Evolutionary conservation across 108 stramenopile genomes (phyloP), one percentile per base, ranked within the genome.

Genomic region (Nitzschia sp.): DNA sequence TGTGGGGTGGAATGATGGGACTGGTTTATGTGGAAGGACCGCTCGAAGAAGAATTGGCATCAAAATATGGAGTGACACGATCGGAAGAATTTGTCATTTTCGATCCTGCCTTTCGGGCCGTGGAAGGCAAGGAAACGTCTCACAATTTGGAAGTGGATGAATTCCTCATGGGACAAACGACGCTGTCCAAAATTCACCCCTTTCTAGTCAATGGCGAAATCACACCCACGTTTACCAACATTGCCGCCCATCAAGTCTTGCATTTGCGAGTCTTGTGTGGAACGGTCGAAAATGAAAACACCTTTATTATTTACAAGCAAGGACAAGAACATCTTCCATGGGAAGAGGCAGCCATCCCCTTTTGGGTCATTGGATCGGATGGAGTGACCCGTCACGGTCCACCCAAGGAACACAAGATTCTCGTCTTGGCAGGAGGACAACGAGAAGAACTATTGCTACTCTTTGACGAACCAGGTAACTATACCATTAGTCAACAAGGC

Each of bases 1-100:
- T 77, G 25, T 83, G 82, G 82, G 41, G 72, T 21, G 78, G 78
- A 8, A 77, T 79, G 78, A 58, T 80, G 29, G 82, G 82, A 22
- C 17, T 82, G 0, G 13, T 82, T 0, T 71, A 78, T 41, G 66
- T 82, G 22, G 77, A 78, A 16, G 73, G 66, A 22, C 50, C 50
- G 19, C 31, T 78, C n/a, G 57, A 65, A 54, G 52, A 71, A 8
- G 81, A 82, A 72, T 31, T 82, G 0, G 9, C 6, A 9, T 31
- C 3, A 17, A 21, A 22, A 1, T 71, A 82, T 28, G 73, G 68
- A 21, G 33, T 82, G 1, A 57, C 57, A 0, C 46, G 64, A 21
- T 58, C 70, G 1, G 52, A 78, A 47, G 77, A 82, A 21, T 82
- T 78, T 73, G 68, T 73, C 0, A 73, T 81, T 48, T 81, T 75